Evolutionary conservation across 192 early-diverging fungal species (phyloP).

Genomic region (Gaertneriomyces sp.): DNA sequence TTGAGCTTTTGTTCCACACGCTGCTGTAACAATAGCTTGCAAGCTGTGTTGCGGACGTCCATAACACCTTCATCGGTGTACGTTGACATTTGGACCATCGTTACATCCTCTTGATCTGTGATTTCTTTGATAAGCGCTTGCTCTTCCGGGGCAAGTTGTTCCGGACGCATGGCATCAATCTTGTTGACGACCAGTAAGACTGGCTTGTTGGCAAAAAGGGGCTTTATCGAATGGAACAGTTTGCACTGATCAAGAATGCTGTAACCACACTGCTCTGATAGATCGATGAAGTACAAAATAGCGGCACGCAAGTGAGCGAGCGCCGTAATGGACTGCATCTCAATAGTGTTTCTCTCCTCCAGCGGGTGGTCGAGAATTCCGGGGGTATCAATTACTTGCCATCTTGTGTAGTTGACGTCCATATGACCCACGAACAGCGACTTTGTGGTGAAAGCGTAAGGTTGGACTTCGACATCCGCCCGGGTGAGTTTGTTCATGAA

Average conservation of each 20-base stretch:
- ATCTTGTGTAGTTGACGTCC: constrained; percentile 99
- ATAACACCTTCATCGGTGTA: constrained; percentile 95
- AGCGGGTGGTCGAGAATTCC: constrained; percentile 99
- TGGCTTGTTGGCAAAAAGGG: constrained; percentile 98
- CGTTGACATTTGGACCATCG: constrained; percentile 80
- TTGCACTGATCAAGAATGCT: constrained; percentile 83
- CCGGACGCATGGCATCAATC: constrained; percentile 83
- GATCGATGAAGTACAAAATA: constrained; percentile 96
- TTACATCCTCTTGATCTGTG: constrained; percentile 60
- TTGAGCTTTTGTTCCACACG: constrained; percentile 96
- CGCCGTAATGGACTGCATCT: constrained; percentile 99
- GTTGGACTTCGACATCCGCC: constrained; percentile 99
- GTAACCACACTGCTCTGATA: constrained; percentile 99
- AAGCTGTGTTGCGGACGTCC: constrained; percentile 88
- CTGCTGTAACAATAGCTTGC: constrained; percentile 86
- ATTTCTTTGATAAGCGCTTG: constrained; percentile 72
- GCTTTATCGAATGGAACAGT: constrained; percentile 93
- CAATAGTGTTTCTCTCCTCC: constrained; percentile 99
- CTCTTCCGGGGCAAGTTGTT: constrained; percentile 71
- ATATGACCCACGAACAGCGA: constrained; percentile 99
- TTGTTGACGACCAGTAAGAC: constrained; percentile 93
- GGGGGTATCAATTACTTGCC: constrained; percentile 99
- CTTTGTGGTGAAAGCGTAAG: constrained; percentile 99
- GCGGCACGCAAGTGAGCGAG: constrained; percentile 95
- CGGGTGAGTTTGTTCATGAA: constrained; percentile 99